Percentiles rank a stretch among this genome's conserved stretches.
Evolutionary conservation across 129 eudicot genomes (phyloP).

Genomic region (Chrysanthemum lavandulifolium): DNA sequence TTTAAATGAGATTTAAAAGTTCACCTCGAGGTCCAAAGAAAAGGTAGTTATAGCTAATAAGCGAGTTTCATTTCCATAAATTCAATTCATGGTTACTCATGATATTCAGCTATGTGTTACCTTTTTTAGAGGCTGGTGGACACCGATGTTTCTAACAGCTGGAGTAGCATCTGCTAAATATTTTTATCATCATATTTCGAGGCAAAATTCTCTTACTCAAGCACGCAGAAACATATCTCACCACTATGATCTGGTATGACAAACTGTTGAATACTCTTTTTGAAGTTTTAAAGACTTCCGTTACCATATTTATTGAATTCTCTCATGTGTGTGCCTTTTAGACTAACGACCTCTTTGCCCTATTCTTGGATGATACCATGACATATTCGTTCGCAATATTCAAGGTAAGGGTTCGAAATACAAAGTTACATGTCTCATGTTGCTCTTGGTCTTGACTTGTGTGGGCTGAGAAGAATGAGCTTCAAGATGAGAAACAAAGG

Average conservation of each 20-base stretch:
- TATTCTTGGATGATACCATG: constrained; percentile 94
- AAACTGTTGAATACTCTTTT: background rate
- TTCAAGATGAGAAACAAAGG: too few species aligned
- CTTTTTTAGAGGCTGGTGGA: constrained; percentile 85
- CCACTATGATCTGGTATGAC: constrained; percentile 79
- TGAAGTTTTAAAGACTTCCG: background rate
- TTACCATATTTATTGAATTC: background rate
- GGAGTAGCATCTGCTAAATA: constrained; percentile 89
- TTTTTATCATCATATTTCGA: constrained; percentile 61
- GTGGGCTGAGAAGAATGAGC: too few species aligned
- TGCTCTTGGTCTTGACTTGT: too few species aligned
- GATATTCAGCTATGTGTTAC: background rate
- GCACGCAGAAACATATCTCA: constrained; percentile 95
- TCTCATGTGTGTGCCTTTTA: constrained; percentile 19
- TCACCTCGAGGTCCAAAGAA: constrained; percentile 39
- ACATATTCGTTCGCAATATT: constrained; percentile 89
- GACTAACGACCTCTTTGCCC: constrained; percentile 84
- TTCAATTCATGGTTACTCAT: background rate
- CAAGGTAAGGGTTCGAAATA: constrained; percentile 46
- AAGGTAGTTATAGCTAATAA: constrained; percentile 42
- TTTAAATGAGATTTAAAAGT: constrained; percentile 55
- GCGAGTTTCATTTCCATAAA: background rate
- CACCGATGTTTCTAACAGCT: constrained; percentile 83
- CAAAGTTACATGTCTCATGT: too few species aligned
- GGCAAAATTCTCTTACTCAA: constrained; percentile 83